These are phyloP conservation scores for Suhomyces faveliae DNA, from an alignment of 805 yeast genomes.

Conservation along the genomic window DNA sequence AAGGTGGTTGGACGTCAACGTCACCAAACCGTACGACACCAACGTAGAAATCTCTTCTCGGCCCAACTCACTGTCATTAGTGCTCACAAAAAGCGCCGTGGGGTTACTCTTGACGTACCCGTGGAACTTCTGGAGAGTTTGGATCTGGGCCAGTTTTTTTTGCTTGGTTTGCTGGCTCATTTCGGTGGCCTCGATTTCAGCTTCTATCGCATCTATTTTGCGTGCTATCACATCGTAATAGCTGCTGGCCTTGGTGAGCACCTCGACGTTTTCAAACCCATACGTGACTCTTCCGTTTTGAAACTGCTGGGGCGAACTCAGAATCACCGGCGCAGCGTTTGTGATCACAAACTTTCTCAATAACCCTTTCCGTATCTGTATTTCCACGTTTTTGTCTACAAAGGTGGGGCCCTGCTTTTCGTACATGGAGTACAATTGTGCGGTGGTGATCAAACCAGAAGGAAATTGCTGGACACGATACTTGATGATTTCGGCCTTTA, in stretches of 20 bases:
- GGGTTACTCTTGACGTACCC: constrained; percentile 23
- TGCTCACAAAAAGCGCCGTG: constrained; percentile 26
- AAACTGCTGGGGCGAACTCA: constrained; percentile 30
- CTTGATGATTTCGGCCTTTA: constrained; percentile 37
- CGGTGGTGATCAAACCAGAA: constrained; percentile 37
- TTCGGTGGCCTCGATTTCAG: neutral
- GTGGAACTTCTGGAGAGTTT: constrained; percentile 22
- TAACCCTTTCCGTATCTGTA: constrained; percentile 33
- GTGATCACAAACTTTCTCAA: constrained; percentile 42
- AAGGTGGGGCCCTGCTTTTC: constrained; percentile 45
- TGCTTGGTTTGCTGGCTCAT: constrained; percentile 4
- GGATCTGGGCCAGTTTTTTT: constrained; percentile 11
- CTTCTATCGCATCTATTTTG: constrained; percentile 8
- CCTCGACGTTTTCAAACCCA: constrained; percentile 44
- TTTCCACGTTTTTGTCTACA: constrained; percentile 47
- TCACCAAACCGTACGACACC: constrained; percentile 42
- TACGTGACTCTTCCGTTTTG: constrained; percentile 39
- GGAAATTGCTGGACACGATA: constrained; percentile 37
- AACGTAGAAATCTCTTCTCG: constrained; percentile 30
- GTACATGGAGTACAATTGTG: constrained; percentile 51
- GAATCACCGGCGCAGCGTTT: constrained; percentile 46
- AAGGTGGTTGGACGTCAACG: constrained; percentile 45
- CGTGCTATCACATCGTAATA: constrained; percentile 21
- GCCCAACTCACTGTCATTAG: constrained; percentile 15
- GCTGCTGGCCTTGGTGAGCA: constrained; percentile 26